These are phyloP conservation scores for Tausonia pullulans DNA, from an alignment of 1,284 basidiomycete species.

Conservation along the genomic window DNA sequence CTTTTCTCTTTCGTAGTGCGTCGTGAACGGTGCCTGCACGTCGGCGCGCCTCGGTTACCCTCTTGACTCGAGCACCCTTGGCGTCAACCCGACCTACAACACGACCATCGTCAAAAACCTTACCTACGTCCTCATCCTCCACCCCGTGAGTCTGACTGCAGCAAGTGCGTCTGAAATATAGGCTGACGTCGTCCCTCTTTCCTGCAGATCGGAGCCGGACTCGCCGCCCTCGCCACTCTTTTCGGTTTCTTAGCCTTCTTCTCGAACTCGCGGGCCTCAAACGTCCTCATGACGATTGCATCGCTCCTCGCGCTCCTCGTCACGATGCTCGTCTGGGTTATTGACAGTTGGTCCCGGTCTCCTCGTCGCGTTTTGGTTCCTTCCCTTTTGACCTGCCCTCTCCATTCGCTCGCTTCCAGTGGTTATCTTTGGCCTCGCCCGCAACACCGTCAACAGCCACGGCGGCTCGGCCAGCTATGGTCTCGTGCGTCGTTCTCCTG, in stretches of 20 bases:
- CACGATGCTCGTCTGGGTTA: not conserved
- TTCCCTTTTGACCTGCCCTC: not conserved
- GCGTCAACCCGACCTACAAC: not conserved
- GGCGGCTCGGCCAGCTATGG: constrained; percentile 1
- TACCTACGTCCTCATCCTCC: constrained; percentile 14
- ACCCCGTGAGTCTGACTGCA: not conserved
- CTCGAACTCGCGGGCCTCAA: constrained; percentile 8
- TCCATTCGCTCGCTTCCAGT: not conserved
- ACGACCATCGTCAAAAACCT: constrained; percentile 1
- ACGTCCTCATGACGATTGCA: constrained; percentile 13
- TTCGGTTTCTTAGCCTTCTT: constrained; percentile 11
- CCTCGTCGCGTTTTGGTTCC: not conserved
- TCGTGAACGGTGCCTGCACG: not conserved
- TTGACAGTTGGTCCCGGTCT: not conserved
- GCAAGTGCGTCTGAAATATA: too few species aligned
- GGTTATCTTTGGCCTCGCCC: constrained; percentile 1
- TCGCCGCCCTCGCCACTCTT: constrained; percentile 10
- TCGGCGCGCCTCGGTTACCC: not conserved
- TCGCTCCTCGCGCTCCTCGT: constrained; percentile 13
- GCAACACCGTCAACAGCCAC: constrained; percentile 5
- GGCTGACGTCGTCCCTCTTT: not conserved
- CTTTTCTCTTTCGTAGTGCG: not conserved
- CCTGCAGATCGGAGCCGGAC: not conserved
- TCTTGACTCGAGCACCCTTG: not conserved
- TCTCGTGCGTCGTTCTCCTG: not conserved